phyloP scores from a whole-genome alignment of 805 yeast genomes.

The Ogataea angusta region DNA sequence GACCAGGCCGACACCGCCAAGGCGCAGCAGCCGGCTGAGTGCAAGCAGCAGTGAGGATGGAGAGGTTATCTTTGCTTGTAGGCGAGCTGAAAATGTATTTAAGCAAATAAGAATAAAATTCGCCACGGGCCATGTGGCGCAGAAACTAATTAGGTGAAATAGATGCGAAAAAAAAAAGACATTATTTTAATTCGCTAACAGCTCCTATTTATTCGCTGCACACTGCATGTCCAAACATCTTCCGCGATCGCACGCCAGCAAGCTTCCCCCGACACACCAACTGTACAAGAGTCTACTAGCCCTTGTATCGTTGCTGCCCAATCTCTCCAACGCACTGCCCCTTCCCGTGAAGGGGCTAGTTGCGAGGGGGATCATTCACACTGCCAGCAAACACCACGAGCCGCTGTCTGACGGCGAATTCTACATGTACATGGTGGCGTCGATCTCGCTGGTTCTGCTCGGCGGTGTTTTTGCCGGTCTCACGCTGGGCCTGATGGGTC shows the following conservation, averaged over 20 bases:
- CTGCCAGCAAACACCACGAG: constrained; percentile 10
- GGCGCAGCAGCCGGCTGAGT: constrained; percentile 65
- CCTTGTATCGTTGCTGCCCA: constrained; percentile 25
- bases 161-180: background rate
- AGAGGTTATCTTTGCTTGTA: constrained; percentile 2
- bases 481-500: constrained; percentile 97
- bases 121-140: constrained; percentile 2
- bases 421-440: constrained; percentile 48
- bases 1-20: constrained; percentile 34
- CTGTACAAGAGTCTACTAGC: constrained; percentile 16
- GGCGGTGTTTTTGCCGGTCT: constrained; percentile 94
- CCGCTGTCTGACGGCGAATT: constrained; percentile 35
- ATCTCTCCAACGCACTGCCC: constrained; percentile 24
- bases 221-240: constrained; percentile 9
- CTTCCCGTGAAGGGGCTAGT: constrained; percentile 12
- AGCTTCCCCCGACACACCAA: background rate
- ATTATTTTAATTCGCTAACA: background rate
- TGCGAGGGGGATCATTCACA: constrained; percentile 10
- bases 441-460: constrained; percentile 59
- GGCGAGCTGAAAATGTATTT: background rate
- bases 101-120: background rate
- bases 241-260: constrained; percentile 4
- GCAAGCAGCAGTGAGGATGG: constrained; percentile 57
- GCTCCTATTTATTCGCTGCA: background rate
- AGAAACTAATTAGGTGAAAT: background rate